phyloP scores from a whole-genome alignment of 768 basidiomycete species.

The Podaxis sp. region DNA sequence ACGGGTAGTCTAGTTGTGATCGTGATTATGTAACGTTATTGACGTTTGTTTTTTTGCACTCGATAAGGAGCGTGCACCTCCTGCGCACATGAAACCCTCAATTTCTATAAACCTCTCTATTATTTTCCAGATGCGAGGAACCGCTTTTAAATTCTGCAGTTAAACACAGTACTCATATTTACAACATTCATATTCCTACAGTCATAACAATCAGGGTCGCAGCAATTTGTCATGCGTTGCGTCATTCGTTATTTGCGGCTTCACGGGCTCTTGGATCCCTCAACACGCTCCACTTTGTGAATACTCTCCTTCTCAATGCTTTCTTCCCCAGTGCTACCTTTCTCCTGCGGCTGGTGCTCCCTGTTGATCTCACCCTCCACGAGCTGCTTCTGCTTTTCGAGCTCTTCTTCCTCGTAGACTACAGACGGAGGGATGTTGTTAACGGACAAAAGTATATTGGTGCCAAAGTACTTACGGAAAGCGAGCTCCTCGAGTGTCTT shows the following conservation, averaged over 20 bases:
- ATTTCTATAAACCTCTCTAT: too few species aligned
- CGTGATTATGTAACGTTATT: slow-evolving; percentile 8
- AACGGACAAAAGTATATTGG: background rate
- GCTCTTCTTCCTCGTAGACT: slow-evolving; percentile 47
- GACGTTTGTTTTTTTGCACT: background rate
- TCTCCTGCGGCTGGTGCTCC: slow-evolving; percentile 18
- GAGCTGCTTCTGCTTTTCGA: slow-evolving; percentile 40
- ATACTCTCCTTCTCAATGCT: slow-evolving; percentile 1
- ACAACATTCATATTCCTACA: too few species aligned
- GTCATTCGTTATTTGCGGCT: background rate
- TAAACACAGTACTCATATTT: too few species aligned
- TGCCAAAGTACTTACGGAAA: slow-evolving; percentile 42
- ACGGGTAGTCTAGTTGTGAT: background rate
- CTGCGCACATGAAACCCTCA: too few species aligned
- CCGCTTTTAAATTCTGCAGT: too few species aligned
- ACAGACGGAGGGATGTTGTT: background rate
- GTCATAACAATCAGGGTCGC: too few species aligned
- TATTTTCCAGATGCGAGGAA: too few species aligned
- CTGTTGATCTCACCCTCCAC: slow-evolving; percentile 38
- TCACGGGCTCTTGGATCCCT: background rate
- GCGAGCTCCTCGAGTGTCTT: slow-evolving; percentile 59
- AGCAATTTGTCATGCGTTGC: too few species aligned
- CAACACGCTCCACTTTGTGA: background rate
- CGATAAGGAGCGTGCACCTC: too few species aligned
- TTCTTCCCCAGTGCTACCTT: background rate